Evolutionary conservation across 208 protist species (phyloP).

Genomic region (Wallacemonas sp.): DNA sequence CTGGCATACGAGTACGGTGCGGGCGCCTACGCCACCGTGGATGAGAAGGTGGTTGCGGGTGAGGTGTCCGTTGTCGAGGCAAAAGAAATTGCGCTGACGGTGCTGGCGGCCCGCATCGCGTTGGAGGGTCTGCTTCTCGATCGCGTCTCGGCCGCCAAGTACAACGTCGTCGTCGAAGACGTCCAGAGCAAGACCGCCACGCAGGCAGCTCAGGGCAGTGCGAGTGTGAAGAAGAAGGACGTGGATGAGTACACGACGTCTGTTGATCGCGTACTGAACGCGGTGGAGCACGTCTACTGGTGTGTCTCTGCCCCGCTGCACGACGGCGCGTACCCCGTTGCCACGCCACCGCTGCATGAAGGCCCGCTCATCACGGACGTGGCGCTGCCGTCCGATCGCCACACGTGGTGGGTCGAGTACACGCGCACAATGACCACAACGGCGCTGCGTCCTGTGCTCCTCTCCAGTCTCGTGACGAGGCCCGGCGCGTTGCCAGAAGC

Average conservation of each 20-base stretch:
- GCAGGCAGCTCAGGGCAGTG: no score
- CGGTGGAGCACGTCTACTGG: conserved; percentile 13
- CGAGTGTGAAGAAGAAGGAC: no score
- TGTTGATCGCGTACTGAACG: not conserved
- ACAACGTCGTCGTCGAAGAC: not conserved
- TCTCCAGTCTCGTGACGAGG: not conserved
- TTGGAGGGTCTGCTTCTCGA: conserved; percentile 2
- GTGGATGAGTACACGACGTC: conserved; percentile 12
- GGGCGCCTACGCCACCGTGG: no score
- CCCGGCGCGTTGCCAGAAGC: not conserved
- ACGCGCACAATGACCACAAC: not conserved
- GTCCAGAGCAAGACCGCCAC: not conserved
- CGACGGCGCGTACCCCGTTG: not conserved
- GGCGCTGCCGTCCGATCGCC: not conserved
- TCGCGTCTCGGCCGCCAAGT: not conserved
- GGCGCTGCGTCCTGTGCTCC: not conserved
- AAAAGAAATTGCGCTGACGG: conserved; percentile 8
- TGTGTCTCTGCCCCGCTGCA: not conserved
- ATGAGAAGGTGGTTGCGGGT: not conserved
- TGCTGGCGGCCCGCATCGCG: not conserved
- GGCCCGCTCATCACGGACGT: conserved; percentile 3
- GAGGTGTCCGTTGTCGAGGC: not conserved
- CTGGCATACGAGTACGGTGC: conserved; percentile 1
- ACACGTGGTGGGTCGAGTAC: not conserved
- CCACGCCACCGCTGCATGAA: conserved; percentile 1